Evolutionary conservation across 2,329 filamentous ascomycete species (phyloP).

Genomic region (Cytospora leucostoma): DNA sequence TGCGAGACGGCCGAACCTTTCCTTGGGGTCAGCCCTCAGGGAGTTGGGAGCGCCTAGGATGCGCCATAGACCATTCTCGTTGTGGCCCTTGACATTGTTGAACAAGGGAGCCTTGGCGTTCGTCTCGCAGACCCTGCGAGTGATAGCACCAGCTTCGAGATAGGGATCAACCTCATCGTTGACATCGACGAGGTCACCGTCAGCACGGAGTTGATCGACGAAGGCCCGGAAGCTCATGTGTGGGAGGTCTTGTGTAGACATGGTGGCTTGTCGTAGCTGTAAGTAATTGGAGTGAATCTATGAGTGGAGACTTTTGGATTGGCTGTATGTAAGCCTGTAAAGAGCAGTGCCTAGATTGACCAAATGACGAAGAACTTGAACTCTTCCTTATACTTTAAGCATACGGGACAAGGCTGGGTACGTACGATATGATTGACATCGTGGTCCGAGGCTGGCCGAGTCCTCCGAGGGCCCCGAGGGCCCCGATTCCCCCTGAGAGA

Average conservation of each 20-base stretch:
- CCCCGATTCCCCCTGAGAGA: background rate
- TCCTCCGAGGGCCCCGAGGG: background rate
- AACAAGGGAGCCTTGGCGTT: slow-evolving; percentile 52
- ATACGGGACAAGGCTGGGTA: background rate
- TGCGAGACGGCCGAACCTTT: slow-evolving; percentile 45
- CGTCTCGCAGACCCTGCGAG: slow-evolving; percentile 46
- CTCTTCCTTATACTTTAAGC: background rate
- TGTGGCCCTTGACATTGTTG: slow-evolving; percentile 50
- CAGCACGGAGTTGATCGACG: slow-evolving; percentile 44
- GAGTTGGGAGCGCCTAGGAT: slow-evolving; percentile 49
- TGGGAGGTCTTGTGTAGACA: slow-evolving; percentile 17
- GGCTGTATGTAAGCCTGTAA: background rate
- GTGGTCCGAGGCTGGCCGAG: background rate
- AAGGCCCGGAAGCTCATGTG: slow-evolving; percentile 45
- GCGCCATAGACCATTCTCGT: slow-evolving; percentile 47
- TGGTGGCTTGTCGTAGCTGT: background rate
- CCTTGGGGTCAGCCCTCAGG: slow-evolving; percentile 36
- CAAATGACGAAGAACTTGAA: background rate
- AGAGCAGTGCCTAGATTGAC: background rate
- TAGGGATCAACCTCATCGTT: slow-evolving; percentile 45
- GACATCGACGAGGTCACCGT: slow-evolving; percentile 49
- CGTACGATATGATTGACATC: background rate
- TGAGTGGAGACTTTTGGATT: background rate
- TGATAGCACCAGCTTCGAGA: slow-evolving; percentile 50
- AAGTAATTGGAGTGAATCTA: background rate